Base-by-base conservation (phyloP, 148 eudicot species). In the Tetragonia tetragonoides region DNA sequence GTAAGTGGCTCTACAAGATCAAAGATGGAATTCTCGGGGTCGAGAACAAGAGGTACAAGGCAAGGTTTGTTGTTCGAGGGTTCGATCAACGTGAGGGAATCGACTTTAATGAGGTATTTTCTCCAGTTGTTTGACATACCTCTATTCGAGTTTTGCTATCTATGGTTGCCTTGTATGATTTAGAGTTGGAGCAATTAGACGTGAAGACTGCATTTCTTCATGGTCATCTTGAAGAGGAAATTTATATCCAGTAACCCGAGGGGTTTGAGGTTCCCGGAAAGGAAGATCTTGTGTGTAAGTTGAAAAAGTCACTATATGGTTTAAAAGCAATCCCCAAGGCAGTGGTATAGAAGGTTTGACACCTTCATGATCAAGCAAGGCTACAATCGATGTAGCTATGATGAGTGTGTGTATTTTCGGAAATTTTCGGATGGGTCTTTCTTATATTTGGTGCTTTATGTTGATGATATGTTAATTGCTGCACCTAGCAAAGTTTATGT, bases 121-220 rank as follows among this genome's bases (percentile, higher is more conserved):
- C 70, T 39, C 75, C 46, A 6, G n/a, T 71, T 2, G 70, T 78
- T 37, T 37, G 16, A 1, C 81, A 78, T 17, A 70, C 69, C 7
- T 59, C 75, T n/a, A 70, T 78, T 18, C 40, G 46, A 6, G 51
- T 60, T 14, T 49, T 49, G 3, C 61, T 78, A 4, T 46, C 54
- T 12, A 1, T 78, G 20, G 70, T 78, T 61, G 75, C 60, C 28
- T 2, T 23, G n/a, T 38, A 23, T 21, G 60, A 78, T 62, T n/a
- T 17, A 6, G 44, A 78, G 24, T 23, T 78, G 4, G 70, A 70
- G 28, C 47, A 70, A 34, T 15, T 78, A 7, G 81, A 78, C 46
- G 68, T 71, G 14, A 70, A 78, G 12, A 71, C 75, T 18, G 62
- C 75, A 2, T 78, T 78, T 34, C 53, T 71, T 10, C 44, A 78